Evolutionary conservation across 352 stramenopile species (phyloP).

Genomic region (Globisporangium megalacanthum): DNA sequence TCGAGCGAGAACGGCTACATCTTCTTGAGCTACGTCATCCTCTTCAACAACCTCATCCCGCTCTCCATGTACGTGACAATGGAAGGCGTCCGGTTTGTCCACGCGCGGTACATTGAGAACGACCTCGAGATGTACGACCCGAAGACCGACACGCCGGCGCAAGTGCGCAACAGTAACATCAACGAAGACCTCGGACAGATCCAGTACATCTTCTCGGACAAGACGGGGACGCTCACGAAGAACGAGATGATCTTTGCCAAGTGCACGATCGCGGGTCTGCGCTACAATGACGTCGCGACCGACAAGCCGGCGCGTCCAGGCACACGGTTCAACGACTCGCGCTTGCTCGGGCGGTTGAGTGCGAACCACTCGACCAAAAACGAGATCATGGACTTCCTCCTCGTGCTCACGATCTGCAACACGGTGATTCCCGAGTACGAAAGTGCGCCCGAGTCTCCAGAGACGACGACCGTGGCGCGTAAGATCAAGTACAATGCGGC

Average conservation of each 20-base stretch:
- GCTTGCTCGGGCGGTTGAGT: slow-evolving; percentile 66
- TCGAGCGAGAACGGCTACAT: slow-evolving; percentile 72
- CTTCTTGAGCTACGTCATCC: slow-evolving; percentile 87
- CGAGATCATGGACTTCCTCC: slow-evolving; percentile 82
- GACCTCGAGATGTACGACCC: slow-evolving; percentile 83
- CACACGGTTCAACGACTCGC: slow-evolving; percentile 75
- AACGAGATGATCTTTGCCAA: slow-evolving; percentile 98
- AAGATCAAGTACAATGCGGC: slow-evolving; percentile 83
- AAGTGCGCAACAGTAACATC: slow-evolving; percentile 85
- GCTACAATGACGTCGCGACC: slow-evolving; percentile 87
- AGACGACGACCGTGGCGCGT: neutral
- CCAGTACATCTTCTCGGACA: slow-evolving; percentile 99
- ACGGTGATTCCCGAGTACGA: slow-evolving; percentile 81
- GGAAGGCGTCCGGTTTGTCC: slow-evolving; percentile 84
- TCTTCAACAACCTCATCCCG: slow-evolving; percentile 94
- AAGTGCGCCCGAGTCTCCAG: no score
- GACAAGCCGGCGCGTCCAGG: slow-evolving; percentile 38
- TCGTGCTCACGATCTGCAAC: slow-evolving; percentile 85
- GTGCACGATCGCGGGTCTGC: slow-evolving; percentile 62
- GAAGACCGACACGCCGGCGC: slow-evolving; percentile 67
- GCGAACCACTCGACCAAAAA: slow-evolving; percentile 78
- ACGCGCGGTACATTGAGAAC: slow-evolving; percentile 78
- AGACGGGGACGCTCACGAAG: slow-evolving; percentile 97
- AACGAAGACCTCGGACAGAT: slow-evolving; percentile 94
- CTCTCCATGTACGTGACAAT: slow-evolving; percentile 93